Conservation (phyloP, 2,329 filamentous ascomycete species). For the Sporothrix brunneoviolacea region DNA sequence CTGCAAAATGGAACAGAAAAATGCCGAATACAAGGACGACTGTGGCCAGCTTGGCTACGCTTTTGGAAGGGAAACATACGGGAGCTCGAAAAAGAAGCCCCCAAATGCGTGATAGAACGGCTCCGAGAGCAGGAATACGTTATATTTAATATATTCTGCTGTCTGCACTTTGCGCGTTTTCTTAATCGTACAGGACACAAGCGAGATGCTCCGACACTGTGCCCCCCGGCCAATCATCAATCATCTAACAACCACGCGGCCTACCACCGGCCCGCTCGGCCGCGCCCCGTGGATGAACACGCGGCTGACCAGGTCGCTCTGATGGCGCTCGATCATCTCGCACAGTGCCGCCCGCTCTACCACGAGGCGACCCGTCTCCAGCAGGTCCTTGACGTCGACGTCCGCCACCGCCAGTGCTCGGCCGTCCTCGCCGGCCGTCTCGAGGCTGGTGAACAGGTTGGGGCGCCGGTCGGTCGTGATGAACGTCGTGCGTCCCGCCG, state of each 20-base stretch:
- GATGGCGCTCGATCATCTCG: constrained; percentile 65
- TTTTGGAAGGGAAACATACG: too few relatives aligned
- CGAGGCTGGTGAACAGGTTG: constrained; percentile 61
- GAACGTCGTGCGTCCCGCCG: constrained; percentile 65
- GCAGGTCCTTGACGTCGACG: constrained; percentile 90
- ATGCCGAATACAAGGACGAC: too few relatives aligned
- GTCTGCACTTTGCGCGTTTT: too few relatives aligned
- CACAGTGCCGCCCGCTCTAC: constrained; percentile 77
- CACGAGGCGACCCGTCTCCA: constrained; percentile 78
- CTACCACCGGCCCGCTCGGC: constrained; percentile 26
- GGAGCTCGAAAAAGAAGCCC: too few relatives aligned
- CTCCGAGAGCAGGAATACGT: too few relatives aligned
- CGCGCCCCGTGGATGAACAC: constrained; percentile 38
- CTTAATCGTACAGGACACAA: too few relatives aligned
- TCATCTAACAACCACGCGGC: constrained; percentile 22
- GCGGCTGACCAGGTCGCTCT: constrained; percentile 54
- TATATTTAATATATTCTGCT: too few relatives aligned
- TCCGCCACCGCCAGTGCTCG: constrained; percentile 64
- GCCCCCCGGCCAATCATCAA: neutral
- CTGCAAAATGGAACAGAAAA: too few relatives aligned
- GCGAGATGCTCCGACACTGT: too few relatives aligned
- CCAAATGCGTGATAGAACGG: too few relatives aligned
- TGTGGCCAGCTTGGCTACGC: too few relatives aligned
- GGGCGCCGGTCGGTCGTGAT: constrained; percentile 58
- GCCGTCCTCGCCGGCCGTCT: constrained; percentile 57